A percentile compares a stretch with the other conserved stretches of the same genome.
phyloP scores from a whole-genome alignment of 257 asterid genomes.

The Capsicum rhomboideum region DNA sequence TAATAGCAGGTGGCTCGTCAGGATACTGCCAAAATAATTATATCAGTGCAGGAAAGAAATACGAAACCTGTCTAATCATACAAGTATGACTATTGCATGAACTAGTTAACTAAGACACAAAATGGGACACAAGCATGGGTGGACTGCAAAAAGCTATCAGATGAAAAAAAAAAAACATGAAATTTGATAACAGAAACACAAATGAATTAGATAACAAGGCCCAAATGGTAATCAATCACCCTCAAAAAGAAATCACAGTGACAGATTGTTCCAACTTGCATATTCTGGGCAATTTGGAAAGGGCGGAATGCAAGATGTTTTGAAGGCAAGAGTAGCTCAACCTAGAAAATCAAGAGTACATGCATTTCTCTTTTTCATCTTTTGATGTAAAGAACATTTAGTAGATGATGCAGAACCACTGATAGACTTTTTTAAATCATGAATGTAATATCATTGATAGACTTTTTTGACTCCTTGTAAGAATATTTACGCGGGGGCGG shows the following conservation, averaged over 20 bases:
- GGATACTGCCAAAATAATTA: conserved; percentile 64
- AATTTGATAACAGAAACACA: neutral
- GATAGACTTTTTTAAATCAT: neutral
- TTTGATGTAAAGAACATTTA: neutral
- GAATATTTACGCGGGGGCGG: neutral
- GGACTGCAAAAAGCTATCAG: neutral
- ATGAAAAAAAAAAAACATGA: neutral
- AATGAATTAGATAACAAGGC: neutral
- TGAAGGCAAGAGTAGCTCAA: neutral
- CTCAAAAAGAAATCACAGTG: neutral
- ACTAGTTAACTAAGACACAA: neutral
- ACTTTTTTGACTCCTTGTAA: neutral
- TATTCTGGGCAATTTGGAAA: neutral
- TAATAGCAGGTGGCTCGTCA: conserved; percentile 62
- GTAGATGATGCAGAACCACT: neutral
- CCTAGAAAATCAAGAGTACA: neutral
- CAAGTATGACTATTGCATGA: neutral
- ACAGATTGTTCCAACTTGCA: neutral
- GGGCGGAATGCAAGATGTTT: neutral
- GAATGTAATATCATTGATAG: neutral
- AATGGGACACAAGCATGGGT: neutral
- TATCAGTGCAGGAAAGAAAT: neutral
- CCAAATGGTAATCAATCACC: neutral
- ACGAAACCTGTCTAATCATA: neutral
- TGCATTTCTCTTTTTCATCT: neutral